Evolutionary conservation across 805 yeast species (phyloP), one percentile per base, ranked within the genome.

Genomic region (Naumovozyma castellii): DNA sequence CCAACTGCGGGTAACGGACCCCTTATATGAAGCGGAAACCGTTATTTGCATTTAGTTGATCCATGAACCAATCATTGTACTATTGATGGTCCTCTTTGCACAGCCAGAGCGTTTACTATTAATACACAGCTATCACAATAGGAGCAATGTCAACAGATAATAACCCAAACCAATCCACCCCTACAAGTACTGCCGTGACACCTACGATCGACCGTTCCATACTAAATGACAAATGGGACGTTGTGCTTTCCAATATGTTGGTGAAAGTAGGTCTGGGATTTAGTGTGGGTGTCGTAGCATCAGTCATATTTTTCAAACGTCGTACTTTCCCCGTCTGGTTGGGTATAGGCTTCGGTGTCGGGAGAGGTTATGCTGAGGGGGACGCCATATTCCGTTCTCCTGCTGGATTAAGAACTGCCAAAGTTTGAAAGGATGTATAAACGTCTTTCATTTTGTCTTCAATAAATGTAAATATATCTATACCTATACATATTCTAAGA

Each of bases 291-390:
- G 95, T 92, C 27, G 74, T 90, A 43, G 84, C 94, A 34, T 85
- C 96, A 6, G 94, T 88, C 34, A 66, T 92, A 44, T 67, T 92
- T 42, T 92, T 92, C 72, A 85, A 75, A 64, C 84, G 97, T 72
- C 80, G 97, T 66, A 74, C 95, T 8, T 92, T 87, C 78, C 98
- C 98, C 40, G 97, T 90, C 33, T 88, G 97, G 95, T 66, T 90
- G 46, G 98, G 98, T 49, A 68, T 87, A 48, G 99, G 99, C 30
- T 90, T 92, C 56, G 99, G 99, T 50, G 74, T 88, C 46, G 99
- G 99, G 49, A 82, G 96, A 71, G 96, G 96, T 40, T 92, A 87
- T 66, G 79, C 97, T 45, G 99, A 92, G 69, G 98, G 97, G 45
- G 97, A 92, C 59, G 94, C 97, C 45, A 83, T 88, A 42, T 90